Base-by-base conservation (phyloP, 106 monocot species). In the Posidonia australis region DNA sequence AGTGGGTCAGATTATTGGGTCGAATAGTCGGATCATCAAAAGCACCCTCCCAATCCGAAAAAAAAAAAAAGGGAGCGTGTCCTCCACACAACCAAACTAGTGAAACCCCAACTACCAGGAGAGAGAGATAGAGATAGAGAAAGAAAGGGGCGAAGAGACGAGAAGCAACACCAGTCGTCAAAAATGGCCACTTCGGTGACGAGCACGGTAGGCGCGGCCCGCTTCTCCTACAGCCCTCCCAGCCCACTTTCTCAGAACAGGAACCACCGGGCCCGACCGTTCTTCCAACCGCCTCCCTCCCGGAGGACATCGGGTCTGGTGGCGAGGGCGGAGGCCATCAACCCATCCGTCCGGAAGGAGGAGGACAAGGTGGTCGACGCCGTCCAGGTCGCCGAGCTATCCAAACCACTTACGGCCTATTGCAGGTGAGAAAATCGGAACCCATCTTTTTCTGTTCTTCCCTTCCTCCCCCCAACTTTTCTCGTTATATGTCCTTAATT, bases 341-440 rank as follows among this genome's bases (percentile, higher is more conserved):
- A 96, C 72, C 90, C 84, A 13, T 68, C 72, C 26, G 81, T 96
- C 55, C 79, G 90, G 44, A 96, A 96, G 75, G 76, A 77, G 16
- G 90, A 87, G 78, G 80, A 41, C 0, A 96, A 96, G 65, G 96
- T 96, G 36, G 96, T 96, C 29, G 90, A 96, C 71, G 62, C 82
- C 46, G 84, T 96, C 14, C 58, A 73, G 49, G 75, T 82, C 29
- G 55, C 74, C 51, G 82, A 96, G 13, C 90, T 96, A 67, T 53
- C 81, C 48, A 96, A 96, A 44, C 90, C 90, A 43, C 80, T 83
- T 74, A 90, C 90, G 42, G 84, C 96, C 51, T 90, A 87, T 42
- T 90, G 90, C 90, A 75, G 90, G 96, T 96, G 76, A 48, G 3
- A 20, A n/a, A 22, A 59, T 49, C 28, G 21, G 61, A 49, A 32